Base-by-base conservation (phyloP, 1,284 basidiomycete species). In the Ustilago lituana region DNA sequence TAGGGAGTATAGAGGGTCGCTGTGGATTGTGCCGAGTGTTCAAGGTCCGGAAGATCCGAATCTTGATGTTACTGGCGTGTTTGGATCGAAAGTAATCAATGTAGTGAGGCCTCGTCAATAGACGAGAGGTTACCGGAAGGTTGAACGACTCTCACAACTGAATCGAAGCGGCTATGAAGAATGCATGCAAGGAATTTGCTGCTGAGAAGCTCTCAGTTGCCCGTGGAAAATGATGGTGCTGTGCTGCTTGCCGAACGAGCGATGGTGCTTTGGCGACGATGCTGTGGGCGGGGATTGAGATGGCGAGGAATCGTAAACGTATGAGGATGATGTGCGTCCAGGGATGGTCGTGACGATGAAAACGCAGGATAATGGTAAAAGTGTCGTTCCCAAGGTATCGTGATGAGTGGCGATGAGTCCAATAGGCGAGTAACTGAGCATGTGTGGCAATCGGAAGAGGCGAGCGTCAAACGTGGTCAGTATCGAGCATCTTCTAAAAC, bases 181-280 rank as follows among this genome's bases (percentile, higher is more conserved):
- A 49, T 29, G 44, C 58, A 61, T 61, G 22, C 53, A 48, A 36
- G 39, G 6, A 11, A 0, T 17, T 20, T 19, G 26, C 38, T 33
- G 38, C 53, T 56, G 53, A 49, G 53, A 55, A 38, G 53, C 45
- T 37, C 53, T 49, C 53, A 56, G 53, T 23, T 41, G 45, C 39
- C 24, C 11, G 32, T 24, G 23, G 4, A 32, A 29, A 6, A 23
- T 1, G 8, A 19, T 17, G 20, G n/a, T 33, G 43, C 4, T 23
- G 31, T 32, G 11, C 7, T 24, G 41, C 2, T 8, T 11, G n/a
- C n/a, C n/a, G n/a, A n/a, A n/a, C n/a, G n/a, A n/a, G n/a, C n/a
- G n/a, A n/a, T n/a, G n/a, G n/a, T n/a, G n/a, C n/a, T n/a, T n/a
- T n/a, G n/a, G n/a, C n/a, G n/a, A n/a, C n/a, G n/a, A n/a, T n/a